Percentiles rank a stretch among this genome's conserved stretches.
Evolutionary conservation across 2,329 filamentous ascomycete species (phyloP).

Genomic region (Cladophialophora exuberans): DNA sequence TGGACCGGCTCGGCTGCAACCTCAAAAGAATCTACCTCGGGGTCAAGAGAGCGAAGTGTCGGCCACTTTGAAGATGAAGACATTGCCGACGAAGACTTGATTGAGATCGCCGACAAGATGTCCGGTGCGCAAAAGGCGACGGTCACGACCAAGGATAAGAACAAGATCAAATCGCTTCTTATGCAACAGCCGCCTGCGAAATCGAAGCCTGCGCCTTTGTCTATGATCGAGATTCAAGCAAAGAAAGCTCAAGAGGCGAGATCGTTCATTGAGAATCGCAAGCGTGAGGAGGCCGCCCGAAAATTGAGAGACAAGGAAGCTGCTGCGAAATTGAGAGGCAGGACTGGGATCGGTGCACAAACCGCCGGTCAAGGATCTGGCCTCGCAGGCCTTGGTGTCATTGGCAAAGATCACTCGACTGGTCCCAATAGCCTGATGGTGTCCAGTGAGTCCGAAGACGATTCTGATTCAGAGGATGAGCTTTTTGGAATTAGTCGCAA

Average conservation of each 20-base stretch:
- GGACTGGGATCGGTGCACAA: conserved; percentile 58
- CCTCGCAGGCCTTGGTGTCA: conserved; percentile 69
- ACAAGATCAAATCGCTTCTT: conserved; percentile 25
- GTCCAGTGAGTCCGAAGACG: conserved; percentile 68
- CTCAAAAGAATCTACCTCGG: conserved; percentile 24
- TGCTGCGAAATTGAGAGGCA: conserved; percentile 65
- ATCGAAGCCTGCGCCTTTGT: conserved; percentile 32
- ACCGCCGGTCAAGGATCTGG: conserved; percentile 80
- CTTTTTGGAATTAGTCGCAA: conserved; percentile 60
- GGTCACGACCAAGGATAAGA: conserved; percentile 24
- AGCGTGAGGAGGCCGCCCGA: conserved; percentile 74
- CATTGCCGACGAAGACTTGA: conserved; percentile 41
- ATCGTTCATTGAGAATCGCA: conserved; percentile 73
- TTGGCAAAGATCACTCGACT: conserved; percentile 74
- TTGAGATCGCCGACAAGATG: conserved; percentile 32
- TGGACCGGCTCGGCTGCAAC: conserved; percentile 28
- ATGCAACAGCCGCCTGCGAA: conserved; percentile 12
- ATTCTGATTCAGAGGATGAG: conserved; percentile 74
- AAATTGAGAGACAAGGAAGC: conserved; percentile 72
- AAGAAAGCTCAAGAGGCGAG: conserved; percentile 43
- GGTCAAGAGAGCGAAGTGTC: conserved; percentile 35
- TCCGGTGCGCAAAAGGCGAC: conserved; percentile 17
- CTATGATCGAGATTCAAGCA: conserved; percentile 25
- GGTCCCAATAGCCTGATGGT: conserved; percentile 87
- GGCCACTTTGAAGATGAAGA: conserved; percentile 48